Evolutionary conservation across 352 stramenopile species (phyloP), one percentile per base, ranked within the genome.

Genomic region (Pythium grandisporangium): DNA sequence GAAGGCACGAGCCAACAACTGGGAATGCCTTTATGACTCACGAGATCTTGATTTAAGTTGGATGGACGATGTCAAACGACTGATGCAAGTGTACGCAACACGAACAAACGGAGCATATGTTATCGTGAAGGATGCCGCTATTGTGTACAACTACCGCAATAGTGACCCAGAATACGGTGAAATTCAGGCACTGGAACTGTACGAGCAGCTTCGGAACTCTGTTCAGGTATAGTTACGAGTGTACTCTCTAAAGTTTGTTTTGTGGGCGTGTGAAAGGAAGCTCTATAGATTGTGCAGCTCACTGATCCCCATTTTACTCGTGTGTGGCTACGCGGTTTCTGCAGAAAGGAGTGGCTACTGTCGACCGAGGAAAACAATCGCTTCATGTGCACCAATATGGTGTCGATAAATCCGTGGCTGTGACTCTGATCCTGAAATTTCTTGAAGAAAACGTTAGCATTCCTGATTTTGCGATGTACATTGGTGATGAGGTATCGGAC

Each of bases 161-260:
- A 96, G 95, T 8, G 97, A 99, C 62, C 93, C 94, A 40, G 97
- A 99, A 52, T 99, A 99, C 59, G 96, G 96, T 30, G 93, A 96
- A 46, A 87, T 99, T 43, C 96, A 99, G 63, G 96, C 92, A 1
- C 80, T 96, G 36, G 95, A 89, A 44, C 51, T 89, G 12, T 72
- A 75, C 30, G 70, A 96, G 57, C 79, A 99, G 22, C 87, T 98
- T 48, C 87, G 96, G 29, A 90, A 40, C 8, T 26, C 22, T 39
- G 8, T 42, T n/a, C 17, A 21, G 20, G 17, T 92, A 19, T 17
- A 46, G 27, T 13, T 20, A n/a, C 87, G 48, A 2, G 27, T 4
- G 6, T 29, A 54, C 73, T n/a, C 64, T n/a, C n/a, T n/a, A n/a
- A n/a, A n/a, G n/a, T n/a, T n/a, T n/a, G n/a, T n/a, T n/a, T n/a